These are phyloP conservation scores for Linum tenue DNA, from an alignment of 345 rosid species.

Conservation along the genomic window DNA sequence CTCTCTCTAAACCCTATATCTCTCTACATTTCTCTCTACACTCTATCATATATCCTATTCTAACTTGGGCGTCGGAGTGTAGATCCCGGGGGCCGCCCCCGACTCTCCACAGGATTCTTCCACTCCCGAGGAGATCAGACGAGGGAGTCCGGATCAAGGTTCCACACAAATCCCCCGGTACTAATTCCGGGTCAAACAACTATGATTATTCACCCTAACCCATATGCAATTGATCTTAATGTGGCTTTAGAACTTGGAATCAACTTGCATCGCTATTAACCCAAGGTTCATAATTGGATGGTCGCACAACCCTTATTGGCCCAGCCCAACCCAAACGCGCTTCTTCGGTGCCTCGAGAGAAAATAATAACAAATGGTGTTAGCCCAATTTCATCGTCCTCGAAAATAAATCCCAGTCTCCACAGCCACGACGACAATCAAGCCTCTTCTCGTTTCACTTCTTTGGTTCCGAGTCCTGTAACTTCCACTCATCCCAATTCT, in stretches of 20 bases:
- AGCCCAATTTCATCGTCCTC: not conserved
- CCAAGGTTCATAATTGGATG: not conserved
- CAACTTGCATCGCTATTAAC: not conserved
- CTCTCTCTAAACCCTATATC: too few relatives aligned
- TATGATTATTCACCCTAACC: too few relatives aligned
- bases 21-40: too few relatives aligned
- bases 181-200: too few relatives aligned
- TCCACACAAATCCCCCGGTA: too few relatives aligned
- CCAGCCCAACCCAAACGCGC: not conserved
- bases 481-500: not conserved
- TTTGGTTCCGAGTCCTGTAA: not conserved
- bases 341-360: conserved; percentile 1
- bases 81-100: too few relatives aligned
- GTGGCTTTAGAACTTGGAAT: not conserved
- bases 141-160: too few relatives aligned
- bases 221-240: not conserved
- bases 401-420: not conserved
- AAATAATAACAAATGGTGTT: not conserved
- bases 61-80: too few relatives aligned
- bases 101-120: too few relatives aligned
- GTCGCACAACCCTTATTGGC: too few relatives aligned
- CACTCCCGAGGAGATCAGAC: too few relatives aligned
- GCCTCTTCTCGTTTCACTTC: not conserved
- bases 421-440: not conserved
- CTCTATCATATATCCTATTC: too few relatives aligned